Percentiles rank a stretch among this genome's conserved stretches.
Evolutionary conservation across 1,284 basidiomycete species (phyloP).

Genomic region (Ceratobasidium sp.): DNA sequence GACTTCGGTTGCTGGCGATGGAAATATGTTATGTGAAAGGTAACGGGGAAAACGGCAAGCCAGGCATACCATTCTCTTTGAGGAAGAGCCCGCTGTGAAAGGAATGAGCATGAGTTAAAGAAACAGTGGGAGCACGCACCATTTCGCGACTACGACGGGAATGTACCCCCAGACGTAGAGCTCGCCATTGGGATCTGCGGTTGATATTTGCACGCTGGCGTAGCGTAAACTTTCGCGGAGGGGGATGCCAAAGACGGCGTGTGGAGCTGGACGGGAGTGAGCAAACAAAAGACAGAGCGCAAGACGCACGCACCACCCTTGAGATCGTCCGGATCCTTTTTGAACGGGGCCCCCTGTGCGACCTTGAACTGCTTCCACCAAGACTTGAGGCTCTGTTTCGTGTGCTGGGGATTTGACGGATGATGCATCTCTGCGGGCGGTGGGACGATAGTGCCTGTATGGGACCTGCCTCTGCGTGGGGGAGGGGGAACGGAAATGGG

Average conservation of each 20-base stretch:
- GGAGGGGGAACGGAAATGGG: slow-evolving; percentile 15
- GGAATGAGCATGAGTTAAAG: slow-evolving; percentile 38
- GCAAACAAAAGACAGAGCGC: slow-evolving; percentile 14
- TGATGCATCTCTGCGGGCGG: slow-evolving; percentile 26
- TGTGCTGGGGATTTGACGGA: slow-evolving; percentile 52
- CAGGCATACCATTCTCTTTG: slow-evolving; percentile 78
- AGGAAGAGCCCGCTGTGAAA: slow-evolving; percentile 78
- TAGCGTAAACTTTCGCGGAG: slow-evolving; percentile 83
- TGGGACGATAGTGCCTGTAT: background rate
- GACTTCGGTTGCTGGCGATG: slow-evolving; percentile 86
- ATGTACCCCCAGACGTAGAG: slow-evolving; percentile 93
- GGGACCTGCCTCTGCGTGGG: background rate
- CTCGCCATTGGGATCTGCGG: slow-evolving; percentile 81
- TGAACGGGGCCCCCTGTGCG: slow-evolving; percentile 58
- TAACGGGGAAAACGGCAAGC: slow-evolving; percentile 19
- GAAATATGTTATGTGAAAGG: slow-evolving; percentile 32
- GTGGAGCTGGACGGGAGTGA: slow-evolving; percentile 25
- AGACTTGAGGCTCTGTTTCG: slow-evolving; percentile 71
- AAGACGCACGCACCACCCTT: slow-evolving; percentile 53
- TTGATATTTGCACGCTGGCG: slow-evolving; percentile 93
- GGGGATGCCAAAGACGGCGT: slow-evolving; percentile 81
- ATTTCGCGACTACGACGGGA: slow-evolving; percentile 96
- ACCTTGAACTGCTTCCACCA: slow-evolving; percentile 84
- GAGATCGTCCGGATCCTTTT: slow-evolving; percentile 56
- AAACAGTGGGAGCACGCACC: slow-evolving; percentile 61